Base-by-base conservation (phyloP, 371 early-diverging fungal genomes). In the Circinella umbellata region DNA sequence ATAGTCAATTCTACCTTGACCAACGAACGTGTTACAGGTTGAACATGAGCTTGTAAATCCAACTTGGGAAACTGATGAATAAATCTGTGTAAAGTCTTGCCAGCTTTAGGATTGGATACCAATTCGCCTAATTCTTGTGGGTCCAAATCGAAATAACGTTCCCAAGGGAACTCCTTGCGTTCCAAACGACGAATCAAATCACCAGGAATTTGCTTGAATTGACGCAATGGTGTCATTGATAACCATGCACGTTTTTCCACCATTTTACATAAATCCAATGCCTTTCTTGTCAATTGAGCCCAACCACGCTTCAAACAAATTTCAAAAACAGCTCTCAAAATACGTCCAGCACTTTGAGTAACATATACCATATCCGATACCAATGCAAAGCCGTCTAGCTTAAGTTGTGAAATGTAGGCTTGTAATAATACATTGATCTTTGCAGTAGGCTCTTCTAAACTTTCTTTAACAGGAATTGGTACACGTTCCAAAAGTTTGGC, bases 401-500 rank as follows among this genome's bases (percentile, higher is more conserved):
- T 89, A 57, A 96, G 86, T 72, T 94, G 93, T 27, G 98, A 94
- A 53, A 99, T 96, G 78, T 98, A 94, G 1, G 96, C 87, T 81
- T 99, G 98, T 63, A 99, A 83, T 47, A 99, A 78, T n/a, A 96
- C 95, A 67, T 95, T 96, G 73, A 98, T 91, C 83, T 99, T 99
- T 72, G 96, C 94, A 7, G 94, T 90, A 3, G 98, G 94, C 67
- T 94, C 94, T 70, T 98, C 97, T 8, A 95, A 74, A 20, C 89
- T 85, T 69, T 96, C 98, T 80, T 96, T 95, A 69, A 98, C 88
- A 13, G 98, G 98, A 6, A 97, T 88, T 15, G 98, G 98, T 9
- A 96, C 97, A 49, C 97, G 91, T 68, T 97, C 98, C n/a, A 95
- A 66, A 71, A 98, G 79, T 74, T 96, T 95, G 51, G 91, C 83